Percentiles rank a stretch among this genome's conserved stretches.
Evolutionary conservation across 306 rosid genomes (phyloP).

Genomic region (Quercus dentata): DNA sequence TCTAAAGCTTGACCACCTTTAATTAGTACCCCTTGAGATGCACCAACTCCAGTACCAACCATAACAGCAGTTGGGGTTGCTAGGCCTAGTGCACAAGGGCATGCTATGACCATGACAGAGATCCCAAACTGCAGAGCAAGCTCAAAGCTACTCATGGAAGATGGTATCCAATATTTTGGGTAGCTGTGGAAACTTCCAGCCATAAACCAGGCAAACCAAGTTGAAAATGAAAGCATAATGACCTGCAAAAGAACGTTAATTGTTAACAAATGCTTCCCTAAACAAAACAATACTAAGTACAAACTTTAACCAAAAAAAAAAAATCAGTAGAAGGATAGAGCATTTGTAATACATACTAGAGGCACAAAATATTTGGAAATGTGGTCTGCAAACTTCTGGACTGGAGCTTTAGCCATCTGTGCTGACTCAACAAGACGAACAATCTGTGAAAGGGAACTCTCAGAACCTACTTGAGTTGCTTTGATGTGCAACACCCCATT

Average conservation of each 20-base stretch:
- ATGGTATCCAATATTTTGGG: constrained; percentile 76
- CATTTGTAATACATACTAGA: constrained; percentile 8
- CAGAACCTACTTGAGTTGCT: constrained; percentile 82
- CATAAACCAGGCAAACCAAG: constrained; percentile 76
- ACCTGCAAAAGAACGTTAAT: constrained; percentile 39
- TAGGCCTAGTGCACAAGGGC: constrained; percentile 92
- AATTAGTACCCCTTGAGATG: constrained; percentile 81
- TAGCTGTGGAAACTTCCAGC: constrained; percentile 61
- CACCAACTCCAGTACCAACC: constrained; percentile 96
- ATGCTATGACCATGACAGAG: constrained; percentile 87
- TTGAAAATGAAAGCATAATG: constrained; percentile 54
- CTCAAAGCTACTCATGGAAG: constrained; percentile 69
- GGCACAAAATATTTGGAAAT: constrained; percentile 90
- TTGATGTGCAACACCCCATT: constrained; percentile 67
- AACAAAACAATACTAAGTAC: background rate
- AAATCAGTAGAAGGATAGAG: background rate
- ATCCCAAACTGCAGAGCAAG: constrained; percentile 93
- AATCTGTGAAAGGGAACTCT: constrained; percentile 77
- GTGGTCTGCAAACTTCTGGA: constrained; percentile 73
- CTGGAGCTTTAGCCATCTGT: constrained; percentile 94
- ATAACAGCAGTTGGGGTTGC: constrained; percentile 93
- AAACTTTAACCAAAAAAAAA: background rate
- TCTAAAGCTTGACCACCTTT: constrained; percentile 91
- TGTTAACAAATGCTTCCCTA: background rate
- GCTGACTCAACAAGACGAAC: constrained; percentile 86